Base-by-base conservation (phyloP, 805 yeast species). In the Starmerella vaccinii region DNA sequence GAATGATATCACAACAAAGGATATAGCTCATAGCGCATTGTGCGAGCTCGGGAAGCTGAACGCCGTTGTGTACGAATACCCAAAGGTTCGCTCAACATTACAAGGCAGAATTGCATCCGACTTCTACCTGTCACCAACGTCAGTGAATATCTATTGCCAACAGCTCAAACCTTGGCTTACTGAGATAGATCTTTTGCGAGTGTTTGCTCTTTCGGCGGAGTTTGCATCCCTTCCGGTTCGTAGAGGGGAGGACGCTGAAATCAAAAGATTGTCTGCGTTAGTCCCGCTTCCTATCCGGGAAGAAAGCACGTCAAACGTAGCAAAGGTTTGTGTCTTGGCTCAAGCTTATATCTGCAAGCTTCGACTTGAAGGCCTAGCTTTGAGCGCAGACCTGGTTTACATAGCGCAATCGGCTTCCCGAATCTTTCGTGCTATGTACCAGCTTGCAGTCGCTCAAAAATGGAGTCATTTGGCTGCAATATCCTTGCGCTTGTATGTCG, bases 381-480 rank as follows among this genome's bases (percentile, higher is more conserved):
- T 94, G 53, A 79, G 83, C 75, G 80, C 95, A 0, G 99, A 92
- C 69, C 87, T 89, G 95, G 74, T 86, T 3, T 92, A 85, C 63
- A 78, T 92, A 37, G 84, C 92, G 0, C 97, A 92, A 65, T 86
- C 94, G 37, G 97, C 96, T 0, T 90, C 94, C 3, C 75, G 99
- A 62, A 66, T 92, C 34, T 71, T 89, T 50, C 70, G 97, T 51
- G 97, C 97, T 0, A 75, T 94, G 55, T 80, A 76, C 63, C 96
- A 90, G 61, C 77, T 92, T 30, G 76, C 84, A 9, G 58, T 84
- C 42, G 71, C 74, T 48, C 84, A 81, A 57, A 74, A 75, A 10
- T 88, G 95, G 94, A 74, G 95, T 0, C 63, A 70, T 19, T 64
- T 83, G 13, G 71, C 95, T 0, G 76, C 74, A 56, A 53, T 67